Base-by-base conservation (phyloP, 2,329 filamentous ascomycete genomes). In the Ascomycota sp. region DNA sequence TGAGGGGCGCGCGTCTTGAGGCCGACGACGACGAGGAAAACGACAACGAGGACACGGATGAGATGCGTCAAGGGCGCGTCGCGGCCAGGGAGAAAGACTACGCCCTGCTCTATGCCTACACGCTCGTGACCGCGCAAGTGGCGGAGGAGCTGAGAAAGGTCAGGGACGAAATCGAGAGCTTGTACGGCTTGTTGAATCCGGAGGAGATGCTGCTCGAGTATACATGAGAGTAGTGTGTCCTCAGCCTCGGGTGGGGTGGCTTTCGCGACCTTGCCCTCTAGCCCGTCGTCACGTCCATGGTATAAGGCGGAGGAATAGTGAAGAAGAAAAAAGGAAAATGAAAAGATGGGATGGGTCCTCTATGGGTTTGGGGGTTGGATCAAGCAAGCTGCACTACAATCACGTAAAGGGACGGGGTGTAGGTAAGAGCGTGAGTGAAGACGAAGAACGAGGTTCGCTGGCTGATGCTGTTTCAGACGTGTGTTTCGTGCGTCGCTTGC, bases 81-180 rank as follows among this genome's bases (percentile, higher is more conserved):
- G 46, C 51, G 11, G 62, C 72, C 1, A 73, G 72, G 40, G 78
- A 84, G 50, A 68, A 71, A 40, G 89, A 98, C 49, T 95, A 89
- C 51, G 83, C 86, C 40, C 58, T 95, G 42, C 56, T 95, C 30
- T 98, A 95, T 56, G 84, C 86, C 12, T 98, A 92, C 56, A 81
- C 69, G 3, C 56, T 78, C 31, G 70, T 77, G 32, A 76, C 72
- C 7, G 64, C 68, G 30, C 71, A 76, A 51, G 64, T 78, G 16
- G 69, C 70, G 2, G 68, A 71, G 35, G 72, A 76, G 52, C 54
- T 78, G 31, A 61, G 64, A 47, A 61, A 61, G 30, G 66, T 75
- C 21, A 64, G 68, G 42, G 58, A 50, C 39, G 71, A 75, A 48
- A 61, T 78, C 34, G 71, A 76, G 50, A 57, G 55, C 0, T 42